phyloP scores from a whole-genome alignment of 257 asterid genomes.

The Knoxia roxburghii region DNA sequence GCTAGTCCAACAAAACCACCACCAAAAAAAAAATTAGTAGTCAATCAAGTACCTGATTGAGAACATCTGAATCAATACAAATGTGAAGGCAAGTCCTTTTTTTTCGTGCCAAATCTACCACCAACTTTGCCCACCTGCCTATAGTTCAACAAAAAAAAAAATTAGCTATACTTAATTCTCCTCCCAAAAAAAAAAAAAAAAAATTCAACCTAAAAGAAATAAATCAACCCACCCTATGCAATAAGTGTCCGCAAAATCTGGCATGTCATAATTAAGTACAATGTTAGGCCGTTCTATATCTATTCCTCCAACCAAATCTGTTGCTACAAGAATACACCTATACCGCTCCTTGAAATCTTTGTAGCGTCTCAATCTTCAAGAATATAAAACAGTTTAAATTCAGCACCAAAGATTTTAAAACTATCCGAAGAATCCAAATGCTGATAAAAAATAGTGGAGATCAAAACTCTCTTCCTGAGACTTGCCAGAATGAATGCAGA shows the following conservation, averaged over 20 bases:
- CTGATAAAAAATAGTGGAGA: not conserved
- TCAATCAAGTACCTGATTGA: conserved; percentile 60
- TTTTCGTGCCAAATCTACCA: conserved; percentile 91
- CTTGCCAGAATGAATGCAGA: conserved; percentile 96
- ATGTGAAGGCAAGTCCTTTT: conserved; percentile 93
- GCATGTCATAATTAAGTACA: conserved; percentile 92
- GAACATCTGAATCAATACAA: conserved; percentile 90
- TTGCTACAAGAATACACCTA: conserved; percentile 86
- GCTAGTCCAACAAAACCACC: too few species aligned
- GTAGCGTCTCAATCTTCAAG: conserved; percentile 70
- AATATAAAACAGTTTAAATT: too few species aligned
- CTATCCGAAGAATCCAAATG: not conserved
- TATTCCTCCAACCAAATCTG: conserved; percentile 94
- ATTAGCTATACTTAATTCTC: too few species aligned
- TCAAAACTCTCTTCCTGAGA: conserved; percentile 84
- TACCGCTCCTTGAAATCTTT: conserved; percentile 90
- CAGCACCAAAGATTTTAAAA: not conserved
- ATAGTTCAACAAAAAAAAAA: not conserved
- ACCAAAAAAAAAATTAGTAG: too few species aligned
- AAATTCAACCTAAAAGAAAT: too few species aligned
- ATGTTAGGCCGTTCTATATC: conserved; percentile 92
- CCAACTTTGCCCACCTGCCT: conserved; percentile 91
- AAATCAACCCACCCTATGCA: conserved; percentile 62
- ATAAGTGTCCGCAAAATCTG: conserved; percentile 88
- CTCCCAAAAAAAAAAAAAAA: too few species aligned